These are phyloP conservation scores for Fusarium sp. DNA, from an alignment of 2,329 filamentous ascomycete genomes.

Conservation along the genomic window DNA sequence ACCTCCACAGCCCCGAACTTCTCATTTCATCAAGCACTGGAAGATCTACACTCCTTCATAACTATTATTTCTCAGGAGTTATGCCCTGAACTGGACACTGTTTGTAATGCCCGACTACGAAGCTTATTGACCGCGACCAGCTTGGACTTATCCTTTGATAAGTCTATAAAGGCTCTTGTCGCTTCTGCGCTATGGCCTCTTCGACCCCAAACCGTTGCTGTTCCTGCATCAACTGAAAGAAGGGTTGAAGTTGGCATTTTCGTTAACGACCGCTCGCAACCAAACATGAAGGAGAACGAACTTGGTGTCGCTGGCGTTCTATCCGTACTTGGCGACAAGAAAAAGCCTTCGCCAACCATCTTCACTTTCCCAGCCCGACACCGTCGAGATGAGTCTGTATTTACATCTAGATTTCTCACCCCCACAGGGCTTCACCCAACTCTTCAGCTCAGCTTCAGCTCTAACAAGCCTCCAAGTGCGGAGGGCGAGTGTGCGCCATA, in stretches of 20 bases:
- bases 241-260: constrained; percentile 86
- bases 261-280: constrained; percentile 65
- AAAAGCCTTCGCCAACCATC: constrained; percentile 75
- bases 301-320: constrained; percentile 81
- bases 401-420: constrained; percentile 69
- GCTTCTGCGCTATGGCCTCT: constrained; percentile 72
- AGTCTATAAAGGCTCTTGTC: constrained; percentile 70
- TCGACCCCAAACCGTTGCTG: constrained; percentile 51
- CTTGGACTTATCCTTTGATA: constrained; percentile 81
- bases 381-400: constrained; percentile 65
- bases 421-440: constrained; percentile 88
- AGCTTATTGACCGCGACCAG: constrained; percentile 63
- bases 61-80: constrained; percentile 61
- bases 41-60: constrained; percentile 64
- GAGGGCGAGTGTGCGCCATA: constrained; percentile 75
- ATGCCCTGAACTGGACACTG: constrained; percentile 57
- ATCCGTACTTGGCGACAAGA: constrained; percentile 79
- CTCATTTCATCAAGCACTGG: constrained; percentile 76
- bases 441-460: constrained; percentile 72
- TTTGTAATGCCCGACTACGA: constrained; percentile 61
- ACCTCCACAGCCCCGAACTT: constrained; percentile 59
- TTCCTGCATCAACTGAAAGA: constrained; percentile 54
- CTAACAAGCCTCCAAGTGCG: constrained; percentile 58
- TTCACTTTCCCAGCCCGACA: constrained; percentile 89
- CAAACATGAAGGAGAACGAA: constrained; percentile 72